Evolutionary conservation across 768 basidiomycete species (phyloP).

Genomic region (Collybia sp.): DNA sequence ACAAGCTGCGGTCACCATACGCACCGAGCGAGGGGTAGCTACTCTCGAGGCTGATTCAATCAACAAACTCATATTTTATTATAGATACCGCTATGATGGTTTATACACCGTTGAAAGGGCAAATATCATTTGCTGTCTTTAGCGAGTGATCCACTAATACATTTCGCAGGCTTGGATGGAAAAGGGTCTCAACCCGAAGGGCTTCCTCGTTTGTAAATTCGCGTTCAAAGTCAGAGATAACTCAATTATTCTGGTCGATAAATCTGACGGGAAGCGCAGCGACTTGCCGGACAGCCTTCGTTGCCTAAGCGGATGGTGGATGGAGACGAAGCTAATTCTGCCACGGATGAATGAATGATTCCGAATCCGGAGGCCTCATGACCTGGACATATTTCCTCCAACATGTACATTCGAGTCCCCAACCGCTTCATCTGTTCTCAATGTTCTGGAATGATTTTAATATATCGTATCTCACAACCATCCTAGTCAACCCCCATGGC

Average conservation of each 20-base stretch:
- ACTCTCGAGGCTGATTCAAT: background rate
- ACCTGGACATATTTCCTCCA: too few species aligned
- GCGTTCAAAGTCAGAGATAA: constrained; percentile 61
- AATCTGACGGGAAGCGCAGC: constrained; percentile 24
- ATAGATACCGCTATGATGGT: constrained; percentile 87
- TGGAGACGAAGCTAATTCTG: constrained; percentile 7
- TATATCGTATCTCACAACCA: too few species aligned
- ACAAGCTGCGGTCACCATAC: constrained; percentile 65
- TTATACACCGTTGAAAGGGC: constrained; percentile 74
- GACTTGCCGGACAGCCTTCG: constrained; percentile 51
- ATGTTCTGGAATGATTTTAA: too few species aligned
- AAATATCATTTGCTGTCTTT: constrained; percentile 2
- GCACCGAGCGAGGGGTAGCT: constrained; percentile 75
- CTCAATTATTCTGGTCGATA: background rate
- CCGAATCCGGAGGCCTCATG: too few species aligned
- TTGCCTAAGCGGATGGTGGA: constrained; percentile 28
- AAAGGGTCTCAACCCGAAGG: constrained; percentile 60
- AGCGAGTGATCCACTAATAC: background rate
- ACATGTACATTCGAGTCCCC: too few species aligned
- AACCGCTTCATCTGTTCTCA: too few species aligned
- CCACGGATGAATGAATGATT: constrained; percentile 6
- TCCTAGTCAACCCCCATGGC: too few species aligned
- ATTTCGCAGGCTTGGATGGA: constrained; percentile 64
- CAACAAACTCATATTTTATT: background rate
- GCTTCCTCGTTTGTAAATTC: constrained; percentile 81